Conservation (phyloP, 495 filamentous ascomycete genomes). For the Xylona heveae region DNA sequence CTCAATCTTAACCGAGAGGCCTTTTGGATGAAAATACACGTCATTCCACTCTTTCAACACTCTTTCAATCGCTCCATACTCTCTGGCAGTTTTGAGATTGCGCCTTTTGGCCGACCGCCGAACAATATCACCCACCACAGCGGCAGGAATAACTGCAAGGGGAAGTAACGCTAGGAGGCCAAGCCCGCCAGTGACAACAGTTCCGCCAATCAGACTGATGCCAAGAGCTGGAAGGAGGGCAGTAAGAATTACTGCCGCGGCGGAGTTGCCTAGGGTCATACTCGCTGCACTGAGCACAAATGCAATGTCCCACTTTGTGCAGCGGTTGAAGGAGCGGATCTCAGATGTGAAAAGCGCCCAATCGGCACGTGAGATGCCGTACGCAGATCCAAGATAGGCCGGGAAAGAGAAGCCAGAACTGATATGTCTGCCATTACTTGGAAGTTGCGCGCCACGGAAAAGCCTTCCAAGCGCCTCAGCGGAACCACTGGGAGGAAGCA, state of each 20-base stretch:
- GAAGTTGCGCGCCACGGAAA: constrained; percentile 1
- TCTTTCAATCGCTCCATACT: neutral
- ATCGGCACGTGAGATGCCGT: neutral
- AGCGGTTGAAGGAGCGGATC: too few relatives aligned
- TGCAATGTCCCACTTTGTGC: too few relatives aligned
- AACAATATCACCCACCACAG: neutral
- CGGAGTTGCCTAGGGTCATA: neutral
- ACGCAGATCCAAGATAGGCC: neutral
- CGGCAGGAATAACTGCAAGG: neutral
- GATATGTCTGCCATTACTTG: neutral
- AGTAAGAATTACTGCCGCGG: neutral
- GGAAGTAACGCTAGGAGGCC: too few relatives aligned
- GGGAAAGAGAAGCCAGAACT: neutral
- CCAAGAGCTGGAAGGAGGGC: too few relatives aligned
- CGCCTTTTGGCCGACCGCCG: neutral
- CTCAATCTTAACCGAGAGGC: neutral
- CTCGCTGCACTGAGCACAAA: too few relatives aligned
- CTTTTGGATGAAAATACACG: neutral
- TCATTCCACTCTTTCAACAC: neutral
- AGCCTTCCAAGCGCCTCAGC: too few relatives aligned
- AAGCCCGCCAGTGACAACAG: neutral
- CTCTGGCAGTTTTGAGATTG: neutral
- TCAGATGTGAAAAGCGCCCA: neutral
- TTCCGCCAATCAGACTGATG: neutral
- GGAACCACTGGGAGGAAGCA: too few relatives aligned